Conservation (phyloP, 192 early-diverging fungal genomes). For the Coemansia sp. region DNA sequence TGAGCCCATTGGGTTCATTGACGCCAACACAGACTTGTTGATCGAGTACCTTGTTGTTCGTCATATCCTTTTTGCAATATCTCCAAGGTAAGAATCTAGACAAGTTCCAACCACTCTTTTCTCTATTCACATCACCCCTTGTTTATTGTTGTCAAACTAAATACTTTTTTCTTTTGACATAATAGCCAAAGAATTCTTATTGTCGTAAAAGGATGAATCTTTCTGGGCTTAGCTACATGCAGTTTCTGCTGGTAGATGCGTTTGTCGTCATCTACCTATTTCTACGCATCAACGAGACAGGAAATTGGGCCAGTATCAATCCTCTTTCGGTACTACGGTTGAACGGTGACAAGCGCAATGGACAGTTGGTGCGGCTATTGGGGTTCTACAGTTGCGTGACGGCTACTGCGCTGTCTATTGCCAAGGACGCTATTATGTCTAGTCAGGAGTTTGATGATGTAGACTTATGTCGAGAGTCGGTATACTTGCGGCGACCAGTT, state of each 20-base stretch:
- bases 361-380: conserved; percentile 22
- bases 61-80: background rate
- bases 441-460: conserved; percentile 51
- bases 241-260: conserved; percentile 39
- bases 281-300: conserved; percentile 33
- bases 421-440: conserved; percentile 52
- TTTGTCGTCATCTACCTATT: conserved; percentile 41
- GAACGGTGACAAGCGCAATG: conserved; percentile 24
- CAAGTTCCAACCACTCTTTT: background rate
- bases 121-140: background rate
- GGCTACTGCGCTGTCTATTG: conserved; percentile 34
- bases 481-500: conserved; percentile 33
- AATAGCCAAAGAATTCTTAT: background rate
- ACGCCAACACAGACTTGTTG: background rate
- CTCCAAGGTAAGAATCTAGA: background rate
- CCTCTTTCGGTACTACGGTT: conserved; percentile 32
- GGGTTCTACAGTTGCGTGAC: conserved; percentile 41
- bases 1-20: background rate
- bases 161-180: background rate
- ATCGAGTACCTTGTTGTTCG: background rate
- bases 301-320: conserved; percentile 42
- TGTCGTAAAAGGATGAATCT: conserved; percentile 40
- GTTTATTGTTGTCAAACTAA: background rate
- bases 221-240: conserved; percentile 54
- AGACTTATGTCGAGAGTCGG: conserved; percentile 31